A percentile compares a stretch with the other conserved stretches of the same genome.
phyloP scores from a whole-genome alignment of 148 eudicot genomes.

The Camellia lanceoleosa region DNA sequence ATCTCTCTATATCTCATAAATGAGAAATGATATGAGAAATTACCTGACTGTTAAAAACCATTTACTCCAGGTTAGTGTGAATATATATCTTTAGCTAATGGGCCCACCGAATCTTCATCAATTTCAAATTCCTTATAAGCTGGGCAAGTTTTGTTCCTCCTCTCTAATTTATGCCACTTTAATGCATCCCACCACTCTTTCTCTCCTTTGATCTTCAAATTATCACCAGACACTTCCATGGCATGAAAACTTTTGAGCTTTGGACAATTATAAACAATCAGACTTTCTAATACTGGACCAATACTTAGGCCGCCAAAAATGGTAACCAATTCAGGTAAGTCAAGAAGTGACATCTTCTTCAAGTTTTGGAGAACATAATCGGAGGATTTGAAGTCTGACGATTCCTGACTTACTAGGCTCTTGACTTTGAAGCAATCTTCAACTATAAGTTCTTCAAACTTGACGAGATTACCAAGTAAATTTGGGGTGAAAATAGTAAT shows the following conservation, averaged over 20 bases:
- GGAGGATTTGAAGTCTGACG: neutral
- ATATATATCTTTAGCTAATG: too few species aligned
- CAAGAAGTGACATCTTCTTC: neutral
- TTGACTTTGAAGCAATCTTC: slow-evolving; percentile 21
- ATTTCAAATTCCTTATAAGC: too few species aligned
- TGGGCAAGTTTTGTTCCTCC: too few species aligned
- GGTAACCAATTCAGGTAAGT: neutral
- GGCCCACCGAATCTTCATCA: too few species aligned
- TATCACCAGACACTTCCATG: too few species aligned
- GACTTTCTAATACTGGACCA: neutral
- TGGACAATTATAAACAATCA: too few species aligned
- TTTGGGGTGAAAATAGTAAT: neutral
- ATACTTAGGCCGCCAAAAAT: neutral
- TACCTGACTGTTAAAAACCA: too few species aligned
- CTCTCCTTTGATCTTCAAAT: slow-evolving; percentile 21
- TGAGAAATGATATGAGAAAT: too few species aligned
- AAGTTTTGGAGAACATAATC: slow-evolving; percentile 6
- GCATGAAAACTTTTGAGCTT: too few species aligned
- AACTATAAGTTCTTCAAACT: slow-evolving; percentile 14
- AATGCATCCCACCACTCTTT: slow-evolving; percentile 26
- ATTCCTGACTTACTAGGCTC: slow-evolving; percentile 6
- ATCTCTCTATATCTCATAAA: too few species aligned
- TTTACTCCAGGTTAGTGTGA: too few species aligned
- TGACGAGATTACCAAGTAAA: neutral
- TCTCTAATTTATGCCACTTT: slow-evolving; percentile 12